Evolutionary conservation across 352 stramenopile species (phyloP).

Genomic region (Albugo laibachii): DNA sequence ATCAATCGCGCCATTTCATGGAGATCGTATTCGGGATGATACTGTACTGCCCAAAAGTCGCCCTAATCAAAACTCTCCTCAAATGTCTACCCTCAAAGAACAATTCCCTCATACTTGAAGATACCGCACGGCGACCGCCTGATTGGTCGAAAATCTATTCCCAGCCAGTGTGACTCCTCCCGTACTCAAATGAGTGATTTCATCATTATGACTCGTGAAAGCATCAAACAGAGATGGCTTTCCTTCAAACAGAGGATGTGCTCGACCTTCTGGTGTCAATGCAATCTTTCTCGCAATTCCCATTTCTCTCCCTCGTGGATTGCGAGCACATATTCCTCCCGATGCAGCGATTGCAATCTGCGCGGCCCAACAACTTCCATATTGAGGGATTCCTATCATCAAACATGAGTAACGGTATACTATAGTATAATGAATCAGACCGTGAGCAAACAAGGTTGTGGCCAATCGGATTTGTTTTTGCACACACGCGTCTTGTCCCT

Average conservation of each 20-base stretch:
- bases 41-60: constrained; percentile 62
- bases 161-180: constrained; percentile 26
- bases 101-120: constrained; percentile 12
- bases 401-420: constrained; percentile 10
- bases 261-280: constrained; percentile 26
- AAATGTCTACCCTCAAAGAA: neutral
- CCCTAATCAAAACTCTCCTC: constrained; percentile 6
- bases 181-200: constrained; percentile 32
- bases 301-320: constrained; percentile 40
- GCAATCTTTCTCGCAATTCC: constrained; percentile 45
- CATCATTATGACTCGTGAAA: constrained; percentile 61
- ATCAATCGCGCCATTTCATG: constrained; percentile 54
- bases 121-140: constrained; percentile 29
- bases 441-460: constrained; percentile 6
- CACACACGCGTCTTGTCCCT: constrained; percentile 27
- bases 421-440: neutral
- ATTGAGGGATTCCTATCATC: constrained; percentile 30
- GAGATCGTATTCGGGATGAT: constrained; percentile 60
- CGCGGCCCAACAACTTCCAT: constrained; percentile 54
- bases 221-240: constrained; percentile 45
- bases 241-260: constrained; percentile 53
- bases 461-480: constrained; percentile 22
- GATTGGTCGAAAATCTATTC: constrained; percentile 36
- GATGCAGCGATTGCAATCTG: constrained; percentile 36
- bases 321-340: constrained; percentile 34